phyloP scores from a whole-genome alignment of 2,329 filamentous ascomycete genomes.

The Fusarium nodosum region DNA sequence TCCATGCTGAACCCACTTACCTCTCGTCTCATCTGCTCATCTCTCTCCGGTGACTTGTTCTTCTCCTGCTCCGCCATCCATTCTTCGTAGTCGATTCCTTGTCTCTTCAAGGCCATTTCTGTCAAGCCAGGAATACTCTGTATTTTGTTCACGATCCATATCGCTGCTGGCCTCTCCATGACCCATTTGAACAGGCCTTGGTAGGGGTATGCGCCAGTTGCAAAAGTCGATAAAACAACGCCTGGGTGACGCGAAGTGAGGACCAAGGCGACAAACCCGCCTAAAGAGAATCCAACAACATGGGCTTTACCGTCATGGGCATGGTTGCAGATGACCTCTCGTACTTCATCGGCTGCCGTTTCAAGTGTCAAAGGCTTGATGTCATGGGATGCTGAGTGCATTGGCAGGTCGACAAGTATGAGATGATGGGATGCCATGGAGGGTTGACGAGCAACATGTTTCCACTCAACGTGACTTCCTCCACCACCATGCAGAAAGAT shows the following conservation, averaged over 20 bases:
- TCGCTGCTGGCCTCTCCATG: constrained; percentile 11
- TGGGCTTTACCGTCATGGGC: constrained; percentile 56
- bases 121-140: constrained; percentile 12
- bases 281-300: constrained; percentile 57
- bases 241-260: constrained; percentile 13
- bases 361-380: constrained; percentile 2
- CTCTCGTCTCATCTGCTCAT: neutral
- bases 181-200: constrained; percentile 29
- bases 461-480: constrained; percentile 30
- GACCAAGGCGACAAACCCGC: constrained; percentile 18
- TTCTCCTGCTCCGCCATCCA: constrained; percentile 15
- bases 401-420: constrained; percentile 27
- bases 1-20: constrained; percentile 17
- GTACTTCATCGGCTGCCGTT: constrained; percentile 41
- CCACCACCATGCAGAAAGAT: constrained; percentile 18
- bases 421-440: constrained; percentile 20
- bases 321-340: constrained; percentile 51
- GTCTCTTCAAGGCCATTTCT: constrained; percentile 2
- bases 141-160: constrained; percentile 12
- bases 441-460: constrained; percentile 3
- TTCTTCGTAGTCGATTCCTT: constrained; percentile 35
- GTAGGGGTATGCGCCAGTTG: constrained; percentile 24
- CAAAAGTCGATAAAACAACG: constrained; percentile 17
- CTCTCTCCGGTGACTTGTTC: constrained; percentile 26
- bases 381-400: constrained; percentile 28